phyloP scores from a whole-genome alignment of 2,329 filamentous ascomycete genomes.

The Ophiostoma angusticollis region DNA sequence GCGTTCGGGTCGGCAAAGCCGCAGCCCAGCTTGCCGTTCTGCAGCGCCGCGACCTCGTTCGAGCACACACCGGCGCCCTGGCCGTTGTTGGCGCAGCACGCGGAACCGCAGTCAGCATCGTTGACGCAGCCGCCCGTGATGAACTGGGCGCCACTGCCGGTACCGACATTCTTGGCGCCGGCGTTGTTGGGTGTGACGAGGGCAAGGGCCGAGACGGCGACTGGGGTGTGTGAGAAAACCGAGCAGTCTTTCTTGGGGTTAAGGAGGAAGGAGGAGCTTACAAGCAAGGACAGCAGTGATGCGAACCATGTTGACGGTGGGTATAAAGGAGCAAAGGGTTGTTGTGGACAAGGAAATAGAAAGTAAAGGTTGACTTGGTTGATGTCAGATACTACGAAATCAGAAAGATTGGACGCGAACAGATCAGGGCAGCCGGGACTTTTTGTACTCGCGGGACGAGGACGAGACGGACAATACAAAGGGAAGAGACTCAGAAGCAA shows the following conservation, averaged over 20 bases:
- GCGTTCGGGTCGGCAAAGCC: slow-evolving; percentile 22
- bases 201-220: slow-evolving; percentile 18
- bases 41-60: slow-evolving; percentile 18
- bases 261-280: too few relatives aligned
- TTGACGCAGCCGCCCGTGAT: slow-evolving; percentile 23
- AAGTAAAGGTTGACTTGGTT: slow-evolving; percentile 7
- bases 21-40: slow-evolving; percentile 23
- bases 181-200: slow-evolving; percentile 20
- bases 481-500: too few relatives aligned
- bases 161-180: slow-evolving; percentile 20
- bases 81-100: slow-evolving; percentile 19
- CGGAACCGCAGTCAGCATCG: slow-evolving; percentile 19
- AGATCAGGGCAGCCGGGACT: too few relatives aligned
- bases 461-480: too few relatives aligned
- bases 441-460: too few relatives aligned
- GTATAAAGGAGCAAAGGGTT: slow-evolving; percentile 1
- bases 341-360: slow-evolving; percentile 2
- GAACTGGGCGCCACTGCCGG: slow-evolving; percentile 19
- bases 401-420: neutral
- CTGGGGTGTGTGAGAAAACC: slow-evolving; percentile 2
- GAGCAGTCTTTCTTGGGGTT: neutral
- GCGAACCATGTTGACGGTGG: slow-evolving; percentile 21
- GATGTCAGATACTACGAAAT: too few relatives aligned
- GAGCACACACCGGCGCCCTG: slow-evolving; percentile 21
- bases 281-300: slow-evolving; percentile 17